Evolutionary conservation across 2,329 filamentous ascomycete species (phyloP).

Genomic region (Fusarium sulawesiense): DNA sequence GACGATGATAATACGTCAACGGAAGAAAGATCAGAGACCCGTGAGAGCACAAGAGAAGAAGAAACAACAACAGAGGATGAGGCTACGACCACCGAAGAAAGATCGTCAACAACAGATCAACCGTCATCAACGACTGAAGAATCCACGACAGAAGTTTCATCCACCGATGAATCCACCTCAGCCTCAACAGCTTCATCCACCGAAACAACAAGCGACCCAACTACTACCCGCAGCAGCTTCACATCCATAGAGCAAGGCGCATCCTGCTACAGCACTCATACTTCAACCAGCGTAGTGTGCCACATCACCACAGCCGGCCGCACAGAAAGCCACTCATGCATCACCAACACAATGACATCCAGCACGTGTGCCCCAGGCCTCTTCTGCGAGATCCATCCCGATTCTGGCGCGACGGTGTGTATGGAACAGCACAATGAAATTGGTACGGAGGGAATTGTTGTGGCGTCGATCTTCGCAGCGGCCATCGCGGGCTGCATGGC

Average conservation of each 20-base stretch:
- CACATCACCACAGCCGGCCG: slow-evolving; percentile 16
- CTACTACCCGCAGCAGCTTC: not conserved
- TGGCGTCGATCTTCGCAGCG: slow-evolving; percentile 2
- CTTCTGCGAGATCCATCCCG: slow-evolving; percentile 12
- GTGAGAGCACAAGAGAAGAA: not conserved
- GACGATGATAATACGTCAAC: not conserved
- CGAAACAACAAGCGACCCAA: not conserved
- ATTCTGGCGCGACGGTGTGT: slow-evolving; percentile 11
- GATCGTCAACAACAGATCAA: not conserved
- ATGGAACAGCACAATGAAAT: slow-evolving; percentile 16
- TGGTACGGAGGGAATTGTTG: slow-evolving; percentile 15
- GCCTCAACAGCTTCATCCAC: not conserved
- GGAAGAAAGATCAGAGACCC: not conserved
- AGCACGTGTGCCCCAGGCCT: slow-evolving; percentile 19
- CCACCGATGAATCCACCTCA: slow-evolving; percentile 7
- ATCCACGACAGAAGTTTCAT: not conserved
- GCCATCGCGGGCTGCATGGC: slow-evolving; percentile 13
- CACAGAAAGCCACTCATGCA: slow-evolving; percentile 14
- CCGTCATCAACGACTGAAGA: slow-evolving; percentile 3
- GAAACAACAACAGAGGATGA: not conserved
- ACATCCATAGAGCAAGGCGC: slow-evolving; percentile 1
- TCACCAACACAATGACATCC: slow-evolving; percentile 18
- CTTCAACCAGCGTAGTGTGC: slow-evolving; percentile 20
- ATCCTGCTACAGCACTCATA: slow-evolving; percentile 23
- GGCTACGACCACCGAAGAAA: not conserved